phyloP scores from a whole-genome alignment of 306 rosid genomes.

The Lagenaria siceraria region DNA sequence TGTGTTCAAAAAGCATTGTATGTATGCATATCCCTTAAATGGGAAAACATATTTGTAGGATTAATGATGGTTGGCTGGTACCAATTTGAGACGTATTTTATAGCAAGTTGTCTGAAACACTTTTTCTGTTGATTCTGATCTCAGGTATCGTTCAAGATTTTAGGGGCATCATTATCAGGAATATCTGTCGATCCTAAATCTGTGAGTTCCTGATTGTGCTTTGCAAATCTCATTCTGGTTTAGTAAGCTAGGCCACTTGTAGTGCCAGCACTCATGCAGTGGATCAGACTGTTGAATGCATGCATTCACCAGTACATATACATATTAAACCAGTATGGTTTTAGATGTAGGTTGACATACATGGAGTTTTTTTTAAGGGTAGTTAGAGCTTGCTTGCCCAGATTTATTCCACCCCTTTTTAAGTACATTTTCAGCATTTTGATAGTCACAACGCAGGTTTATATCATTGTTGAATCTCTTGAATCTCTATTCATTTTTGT shows the following conservation, averaged over 20 bases:
- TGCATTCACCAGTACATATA: neutral
- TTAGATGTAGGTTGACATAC: neutral
- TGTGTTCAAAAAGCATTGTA: neutral
- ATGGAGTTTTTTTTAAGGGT: neutral
- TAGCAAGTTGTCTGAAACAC: neutral
- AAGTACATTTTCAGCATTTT: neutral
- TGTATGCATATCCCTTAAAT: neutral
- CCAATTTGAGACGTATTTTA: neutral
- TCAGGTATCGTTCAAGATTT: slow-evolving; percentile 76
- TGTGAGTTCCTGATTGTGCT: slow-evolving; percentile 35
- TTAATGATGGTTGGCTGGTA: neutral
- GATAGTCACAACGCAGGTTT: neutral
- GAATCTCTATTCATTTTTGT: neutral
- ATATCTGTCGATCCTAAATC: slow-evolving; percentile 62
- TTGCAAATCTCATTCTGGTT: neutral
- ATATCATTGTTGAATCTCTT: neutral
- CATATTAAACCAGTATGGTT: neutral
- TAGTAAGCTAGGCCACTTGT: neutral
- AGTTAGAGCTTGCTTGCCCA: neutral
- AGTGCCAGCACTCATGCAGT: neutral
- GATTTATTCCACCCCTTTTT: neutral
- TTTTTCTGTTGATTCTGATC: slow-evolving; percentile 8
- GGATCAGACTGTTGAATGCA: neutral
- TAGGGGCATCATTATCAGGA: slow-evolving; percentile 85
- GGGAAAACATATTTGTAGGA: neutral